Evolutionary conservation across 352 stramenopile genomes (phyloP).

Genomic region (Globisporangium uncinulatum): DNA sequence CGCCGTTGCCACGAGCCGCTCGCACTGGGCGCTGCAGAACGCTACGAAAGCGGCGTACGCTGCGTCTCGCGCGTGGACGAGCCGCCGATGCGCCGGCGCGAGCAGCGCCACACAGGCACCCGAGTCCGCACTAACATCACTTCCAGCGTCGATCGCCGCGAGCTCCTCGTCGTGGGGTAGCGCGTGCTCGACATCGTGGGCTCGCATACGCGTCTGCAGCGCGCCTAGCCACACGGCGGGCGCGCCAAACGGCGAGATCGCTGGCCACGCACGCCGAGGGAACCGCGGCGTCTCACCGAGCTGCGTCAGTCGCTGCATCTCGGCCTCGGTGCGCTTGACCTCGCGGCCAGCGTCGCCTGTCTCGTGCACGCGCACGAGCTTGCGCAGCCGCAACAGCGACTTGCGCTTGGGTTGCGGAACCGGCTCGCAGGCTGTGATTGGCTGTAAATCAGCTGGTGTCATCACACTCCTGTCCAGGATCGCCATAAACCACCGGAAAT

Average conservation of each 20-base stretch:
- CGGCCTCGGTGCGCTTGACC: conserved; percentile 33
- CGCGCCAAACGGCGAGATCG: conserved; percentile 39
- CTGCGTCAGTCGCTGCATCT: conserved; percentile 40
- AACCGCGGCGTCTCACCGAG: conserved; percentile 44
- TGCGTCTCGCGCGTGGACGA: conserved; percentile 39
- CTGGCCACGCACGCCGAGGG: conserved; percentile 37
- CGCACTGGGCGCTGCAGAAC: conserved; percentile 19
- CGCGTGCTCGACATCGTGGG: conserved; percentile 11
- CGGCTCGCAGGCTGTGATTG: conserved; percentile 34
- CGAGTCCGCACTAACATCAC: conserved; percentile 16
- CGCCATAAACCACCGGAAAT: conserved; percentile 33
- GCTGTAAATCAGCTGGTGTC: conserved; percentile 48
- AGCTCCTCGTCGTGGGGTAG: conserved; percentile 19
- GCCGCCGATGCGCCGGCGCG: conserved; percentile 49
- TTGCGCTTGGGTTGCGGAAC: conserved; percentile 58
- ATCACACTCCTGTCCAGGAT: conserved; percentile 63
- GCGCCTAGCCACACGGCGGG: conserved; percentile 18
- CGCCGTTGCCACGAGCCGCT: conserved; percentile 14
- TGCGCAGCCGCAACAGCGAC: conserved; percentile 63
- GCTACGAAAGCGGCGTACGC: conserved; percentile 30
- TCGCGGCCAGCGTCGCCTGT: conserved; percentile 41
- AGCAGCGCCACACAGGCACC: conserved; percentile 40
- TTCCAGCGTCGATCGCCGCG: conserved; percentile 12
- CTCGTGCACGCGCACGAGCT: conserved; percentile 49
- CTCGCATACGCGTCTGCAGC: conserved; percentile 16